Percentiles rank a stretch among this genome's conserved stretches.
Evolutionary conservation across 495 filamentous ascomycete species (phyloP).

Genomic region (Penicillium odoratum): DNA sequence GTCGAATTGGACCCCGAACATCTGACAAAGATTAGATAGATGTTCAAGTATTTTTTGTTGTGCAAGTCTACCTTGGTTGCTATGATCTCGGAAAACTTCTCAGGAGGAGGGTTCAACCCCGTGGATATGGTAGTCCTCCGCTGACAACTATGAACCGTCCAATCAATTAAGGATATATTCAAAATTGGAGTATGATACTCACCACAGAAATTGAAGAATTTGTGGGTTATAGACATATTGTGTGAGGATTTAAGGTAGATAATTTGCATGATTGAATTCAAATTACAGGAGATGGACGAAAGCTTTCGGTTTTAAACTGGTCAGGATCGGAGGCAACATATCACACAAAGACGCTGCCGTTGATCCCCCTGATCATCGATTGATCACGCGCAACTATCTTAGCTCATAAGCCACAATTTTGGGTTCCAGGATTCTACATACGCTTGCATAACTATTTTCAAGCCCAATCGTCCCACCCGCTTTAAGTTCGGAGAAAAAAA

Average conservation of each 20-base stretch:
- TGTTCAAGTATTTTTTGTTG: not conserved
- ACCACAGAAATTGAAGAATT: not conserved
- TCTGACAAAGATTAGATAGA: conserved; percentile 5
- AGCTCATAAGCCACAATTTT: conserved; percentile 1
- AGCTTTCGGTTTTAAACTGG: not conserved
- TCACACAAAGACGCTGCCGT: not conserved
- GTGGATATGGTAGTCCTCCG: not conserved
- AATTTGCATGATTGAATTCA: not conserved
- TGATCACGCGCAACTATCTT: conserved; percentile 2
- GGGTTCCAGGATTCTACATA: not conserved
- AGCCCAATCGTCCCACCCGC: conserved; percentile 3
- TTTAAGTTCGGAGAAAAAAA: not conserved
- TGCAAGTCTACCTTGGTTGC: not conserved
- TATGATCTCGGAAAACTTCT: not conserved
- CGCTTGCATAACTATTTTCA: not conserved
- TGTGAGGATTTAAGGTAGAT: too few species aligned
- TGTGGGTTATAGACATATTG: not conserved
- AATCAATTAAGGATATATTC: not conserved
- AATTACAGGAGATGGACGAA: not conserved
- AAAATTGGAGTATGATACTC: not conserved
- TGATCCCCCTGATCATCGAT: not conserved
- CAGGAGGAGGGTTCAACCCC: not conserved
- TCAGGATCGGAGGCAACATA: not conserved
- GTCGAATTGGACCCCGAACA: conserved; percentile 28
- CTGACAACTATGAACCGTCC: not conserved